Evolutionary conservation across 345 rosid genomes (phyloP).

Genomic region (Eutrema japonicum): DNA sequence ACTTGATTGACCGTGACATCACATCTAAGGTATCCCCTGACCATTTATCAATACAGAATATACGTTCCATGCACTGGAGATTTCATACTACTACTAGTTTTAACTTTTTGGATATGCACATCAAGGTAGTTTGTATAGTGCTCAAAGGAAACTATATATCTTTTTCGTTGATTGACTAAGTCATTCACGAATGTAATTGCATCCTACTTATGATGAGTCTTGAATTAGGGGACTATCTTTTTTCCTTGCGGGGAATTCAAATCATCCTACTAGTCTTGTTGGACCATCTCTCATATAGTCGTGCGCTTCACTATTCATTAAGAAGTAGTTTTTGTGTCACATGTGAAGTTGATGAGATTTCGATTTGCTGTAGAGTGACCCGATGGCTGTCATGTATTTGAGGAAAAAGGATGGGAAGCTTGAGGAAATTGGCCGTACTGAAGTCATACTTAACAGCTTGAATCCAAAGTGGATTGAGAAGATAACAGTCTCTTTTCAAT

Average conservation of each 20-base stretch:
- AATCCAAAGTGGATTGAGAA: slow-evolving; percentile 85
- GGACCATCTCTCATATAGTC: slow-evolving; percentile 15
- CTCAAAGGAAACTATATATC: not conserved
- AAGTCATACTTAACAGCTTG: slow-evolving; percentile 70
- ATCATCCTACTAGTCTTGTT: not conserved
- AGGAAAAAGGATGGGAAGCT: slow-evolving; percentile 66
- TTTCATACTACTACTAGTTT: not conserved
- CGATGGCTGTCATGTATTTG: slow-evolving; percentile 66
- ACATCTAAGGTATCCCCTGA: slow-evolving; percentile 64
- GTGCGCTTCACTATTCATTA: not conserved
- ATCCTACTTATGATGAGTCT: not conserved
- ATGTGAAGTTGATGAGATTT: slow-evolving; percentile 21
- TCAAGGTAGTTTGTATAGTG: not conserved
- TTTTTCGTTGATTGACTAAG: no score
- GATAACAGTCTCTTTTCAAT: slow-evolving; percentile 68
- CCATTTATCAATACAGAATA: slow-evolving; percentile 4
- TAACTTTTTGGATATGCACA: not conserved
- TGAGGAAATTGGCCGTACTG: slow-evolving; percentile 89
- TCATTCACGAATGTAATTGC: not conserved
- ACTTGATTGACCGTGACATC: slow-evolving; percentile 71
- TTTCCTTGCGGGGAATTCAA: not conserved
- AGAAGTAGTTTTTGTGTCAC: slow-evolving; percentile 17
- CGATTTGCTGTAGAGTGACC: slow-evolving; percentile 70
- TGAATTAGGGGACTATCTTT: not conserved
- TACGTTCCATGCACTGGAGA: not conserved